Evolutionary conservation across 2,329 filamentous ascomycete species (phyloP).

Genomic region (Aspergillus melleus): DNA sequence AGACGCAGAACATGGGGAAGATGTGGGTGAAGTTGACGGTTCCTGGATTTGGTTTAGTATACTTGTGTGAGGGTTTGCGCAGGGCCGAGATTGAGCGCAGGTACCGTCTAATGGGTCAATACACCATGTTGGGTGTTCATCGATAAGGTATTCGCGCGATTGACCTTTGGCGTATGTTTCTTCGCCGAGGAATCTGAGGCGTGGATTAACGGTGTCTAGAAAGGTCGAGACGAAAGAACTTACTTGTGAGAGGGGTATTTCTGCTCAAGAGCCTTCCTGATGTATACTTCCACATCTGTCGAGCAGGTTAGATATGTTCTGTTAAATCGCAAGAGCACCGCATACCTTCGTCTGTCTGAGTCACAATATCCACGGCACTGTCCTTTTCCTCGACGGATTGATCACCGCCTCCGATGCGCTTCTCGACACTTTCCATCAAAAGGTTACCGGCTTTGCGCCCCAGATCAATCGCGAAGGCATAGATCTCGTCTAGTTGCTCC

Average conservation of each 20-base stretch:
- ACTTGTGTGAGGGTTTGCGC: neutral
- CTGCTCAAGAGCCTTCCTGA: slow-evolving; percentile 58
- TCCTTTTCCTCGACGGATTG: slow-evolving; percentile 64
- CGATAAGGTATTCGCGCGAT: slow-evolving; percentile 68
- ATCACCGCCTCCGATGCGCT: slow-evolving; percentile 50
- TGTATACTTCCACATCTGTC: slow-evolving; percentile 70
- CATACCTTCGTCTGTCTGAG: slow-evolving; percentile 70
- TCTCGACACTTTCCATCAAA: slow-evolving; percentile 63
- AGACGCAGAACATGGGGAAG: slow-evolving; percentile 80
- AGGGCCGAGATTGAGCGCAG: too few species aligned
- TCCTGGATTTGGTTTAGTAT: slow-evolving; percentile 34
- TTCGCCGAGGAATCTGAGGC: slow-evolving; percentile 69
- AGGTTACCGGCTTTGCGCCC: slow-evolving; percentile 69
- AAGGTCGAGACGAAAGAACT: slow-evolving; percentile 26
- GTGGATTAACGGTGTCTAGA: neutral
- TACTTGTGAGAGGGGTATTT: slow-evolving; percentile 68
- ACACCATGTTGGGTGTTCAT: slow-evolving; percentile 67
- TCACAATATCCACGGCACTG: slow-evolving; percentile 75
- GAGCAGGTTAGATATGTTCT: neutral
- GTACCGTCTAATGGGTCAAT: slow-evolving; percentile 72
- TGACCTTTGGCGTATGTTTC: slow-evolving; percentile 71
- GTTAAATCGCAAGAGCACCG: neutral
- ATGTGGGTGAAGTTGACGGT: slow-evolving; percentile 81
- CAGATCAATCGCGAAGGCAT: slow-evolving; percentile 68
- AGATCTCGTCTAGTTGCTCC: slow-evolving; percentile 62